Evolutionary conservation across 2,329 filamentous ascomycete genomes (phyloP).

Genomic region (Aspergillus novoparasiticus): DNA sequence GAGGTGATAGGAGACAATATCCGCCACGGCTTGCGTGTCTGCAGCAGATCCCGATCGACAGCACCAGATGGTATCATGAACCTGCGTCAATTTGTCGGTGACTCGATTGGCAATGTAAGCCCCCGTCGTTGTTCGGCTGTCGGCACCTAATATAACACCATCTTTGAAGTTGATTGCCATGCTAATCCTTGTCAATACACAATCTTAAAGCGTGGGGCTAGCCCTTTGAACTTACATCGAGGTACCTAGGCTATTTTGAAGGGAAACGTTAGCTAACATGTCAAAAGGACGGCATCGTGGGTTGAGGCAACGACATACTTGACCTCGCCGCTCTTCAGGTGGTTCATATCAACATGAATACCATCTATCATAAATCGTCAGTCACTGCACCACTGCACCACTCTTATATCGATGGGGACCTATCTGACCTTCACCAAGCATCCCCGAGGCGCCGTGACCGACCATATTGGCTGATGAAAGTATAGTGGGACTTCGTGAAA

Average conservation of each 20-base stretch:
- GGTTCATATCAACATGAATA: conserved; percentile 98
- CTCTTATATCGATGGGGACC: conserved; percentile 16
- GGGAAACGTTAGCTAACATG: conserved; percentile 33
- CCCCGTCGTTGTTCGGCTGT: conserved; percentile 95
- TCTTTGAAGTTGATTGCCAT: conserved; percentile 99
- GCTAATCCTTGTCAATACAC: conserved; percentile 51
- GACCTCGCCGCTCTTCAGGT: conserved; percentile 97
- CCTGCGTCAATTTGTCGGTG: conserved; percentile 97
- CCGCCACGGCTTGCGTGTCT: conserved; percentile 95
- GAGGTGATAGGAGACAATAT: conserved; percentile 96
- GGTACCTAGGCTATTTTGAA: conserved; percentile 74
- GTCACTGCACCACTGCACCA: conserved; percentile 10
- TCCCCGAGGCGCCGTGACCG: conserved; percentile 43
- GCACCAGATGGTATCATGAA: conserved; percentile 99
- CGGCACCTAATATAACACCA: conserved; percentile 93
- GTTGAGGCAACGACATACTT: conserved; percentile 68
- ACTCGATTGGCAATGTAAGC: conserved; percentile 99
- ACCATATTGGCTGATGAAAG: conserved; percentile 37
- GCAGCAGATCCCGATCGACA: conserved; percentile 96
- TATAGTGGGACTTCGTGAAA: conserved; percentile 3
- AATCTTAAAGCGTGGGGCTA: conserved; percentile 7
- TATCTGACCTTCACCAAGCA: conserved; percentile 48
- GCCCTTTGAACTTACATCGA: conserved; percentile 73
- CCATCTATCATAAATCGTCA: conserved; percentile 68
- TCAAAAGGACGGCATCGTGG: conserved; percentile 1